Conservation (phyloP, 345 rosid species). For the thale cress (Arabidopsis thaliana) region TAIR10.1 NC_003075.7:11895001-11895500, state of each 20-base stretch:
- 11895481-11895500: constrained; percentile 68
- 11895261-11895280: constrained; percentile 59
- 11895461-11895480: constrained; percentile 95
- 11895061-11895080: not conserved
- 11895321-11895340: constrained; percentile 69
- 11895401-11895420: constrained; percentile 30
- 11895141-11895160: constrained; percentile 58
- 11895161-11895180: constrained; percentile 66
- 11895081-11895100: constrained; percentile 12
- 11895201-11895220: constrained; percentile 94
- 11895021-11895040: constrained; percentile 39
- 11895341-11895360: constrained; percentile 70
- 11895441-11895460: constrained; percentile 86
- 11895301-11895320: constrained; percentile 72
- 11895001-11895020: constrained; percentile 92
- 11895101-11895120: constrained; percentile 66
- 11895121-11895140: constrained; percentile 68
- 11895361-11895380: constrained; percentile 69
- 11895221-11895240: constrained; percentile 87
- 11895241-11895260: constrained; percentile 73
- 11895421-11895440: constrained; percentile 50
- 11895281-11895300: constrained; percentile 61
- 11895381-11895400: constrained; percentile 32
- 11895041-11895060: not conserved
- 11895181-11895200: constrained; percentile 97